A percentile compares a stretch with the other conserved stretches of the same genome.
Conservation (phyloP, 176 grass and related monocot species). For the Tillandsia fasciculata region DNA sequence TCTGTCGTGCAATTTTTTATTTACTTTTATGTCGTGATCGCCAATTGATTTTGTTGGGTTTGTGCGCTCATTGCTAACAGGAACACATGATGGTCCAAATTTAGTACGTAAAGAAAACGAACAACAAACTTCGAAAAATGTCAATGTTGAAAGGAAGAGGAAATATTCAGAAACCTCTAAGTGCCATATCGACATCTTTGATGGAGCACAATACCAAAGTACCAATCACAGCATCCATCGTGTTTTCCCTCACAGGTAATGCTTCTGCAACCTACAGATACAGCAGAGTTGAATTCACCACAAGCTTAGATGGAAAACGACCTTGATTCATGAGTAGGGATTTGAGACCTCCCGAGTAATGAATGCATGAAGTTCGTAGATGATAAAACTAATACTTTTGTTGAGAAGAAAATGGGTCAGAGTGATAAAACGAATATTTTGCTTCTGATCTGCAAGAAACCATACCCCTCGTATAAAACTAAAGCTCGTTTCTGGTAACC, state of each 20-base stretch:
- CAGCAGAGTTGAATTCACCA: neutral
- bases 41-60: too few species aligned
- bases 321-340: neutral
- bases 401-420: too few species aligned
- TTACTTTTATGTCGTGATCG: too few species aligned
- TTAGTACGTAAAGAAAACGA: too few species aligned
- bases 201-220: slow-evolving; percentile 83
- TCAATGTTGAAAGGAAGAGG: neutral
- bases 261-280: slow-evolving; percentile 63
- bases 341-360: neutral
- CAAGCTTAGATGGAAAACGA: neutral
- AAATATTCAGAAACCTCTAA: slow-evolving; percentile 36
- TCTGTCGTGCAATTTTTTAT: too few species aligned
- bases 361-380: neutral
- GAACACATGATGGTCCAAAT: too few species aligned
- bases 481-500: slow-evolving; percentile 46
- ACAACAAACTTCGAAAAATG: neutral
- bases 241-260: slow-evolving; percentile 58
- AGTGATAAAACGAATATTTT: too few species aligned
- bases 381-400: too few species aligned
- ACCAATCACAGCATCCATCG: slow-evolving; percentile 73
- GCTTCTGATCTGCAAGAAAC: neutral
- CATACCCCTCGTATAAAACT: slow-evolving; percentile 66
- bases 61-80: too few species aligned
- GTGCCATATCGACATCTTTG: slow-evolving; percentile 31